Evolutionary conservation across 2,329 filamentous ascomycete species (phyloP).

Genomic region (Xylaria digitata): DNA sequence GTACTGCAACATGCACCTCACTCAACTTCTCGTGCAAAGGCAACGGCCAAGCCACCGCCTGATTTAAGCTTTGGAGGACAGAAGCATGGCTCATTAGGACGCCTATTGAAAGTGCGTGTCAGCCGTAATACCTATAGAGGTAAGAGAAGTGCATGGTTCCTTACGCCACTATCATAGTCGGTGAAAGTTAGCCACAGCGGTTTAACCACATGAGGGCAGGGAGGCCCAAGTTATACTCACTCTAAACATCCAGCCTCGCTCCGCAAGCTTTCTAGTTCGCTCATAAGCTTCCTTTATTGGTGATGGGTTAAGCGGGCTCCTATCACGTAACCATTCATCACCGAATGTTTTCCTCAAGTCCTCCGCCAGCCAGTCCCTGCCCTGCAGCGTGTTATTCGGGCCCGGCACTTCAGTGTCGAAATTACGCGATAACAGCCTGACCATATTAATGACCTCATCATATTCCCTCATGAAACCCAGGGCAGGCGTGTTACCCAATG

Average conservation of each 20-base stretch:
- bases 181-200: not conserved
- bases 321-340: not conserved
- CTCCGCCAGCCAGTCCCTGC: too few relatives aligned
- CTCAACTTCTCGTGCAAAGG: too few relatives aligned
- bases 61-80: too few relatives aligned
- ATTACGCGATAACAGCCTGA: not conserved
- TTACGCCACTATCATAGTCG: conserved; percentile 20
- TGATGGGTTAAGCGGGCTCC: too few relatives aligned
- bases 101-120: conserved; percentile 1
- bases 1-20: not conserved
- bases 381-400: too few relatives aligned
- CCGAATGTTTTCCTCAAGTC: not conserved
- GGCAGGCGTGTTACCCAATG: too few relatives aligned
- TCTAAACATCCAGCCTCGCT: not conserved
- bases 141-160: not conserved
- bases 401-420: conserved; percentile 18
- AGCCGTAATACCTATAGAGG: not conserved
- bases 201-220: not conserved
- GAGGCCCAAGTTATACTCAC: conserved; percentile 14
- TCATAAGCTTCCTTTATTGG: not conserved
- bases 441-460: too few relatives aligned
- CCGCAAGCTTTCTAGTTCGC: not conserved
- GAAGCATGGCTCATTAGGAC: not conserved
- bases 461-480: too few relatives aligned
- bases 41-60: too few relatives aligned